Percentiles rank a stretch among this genome's conserved stretches.
Evolutionary conservation across 2,329 filamentous ascomycete species (phyloP).

Genomic region (Dendryphion nanum): DNA sequence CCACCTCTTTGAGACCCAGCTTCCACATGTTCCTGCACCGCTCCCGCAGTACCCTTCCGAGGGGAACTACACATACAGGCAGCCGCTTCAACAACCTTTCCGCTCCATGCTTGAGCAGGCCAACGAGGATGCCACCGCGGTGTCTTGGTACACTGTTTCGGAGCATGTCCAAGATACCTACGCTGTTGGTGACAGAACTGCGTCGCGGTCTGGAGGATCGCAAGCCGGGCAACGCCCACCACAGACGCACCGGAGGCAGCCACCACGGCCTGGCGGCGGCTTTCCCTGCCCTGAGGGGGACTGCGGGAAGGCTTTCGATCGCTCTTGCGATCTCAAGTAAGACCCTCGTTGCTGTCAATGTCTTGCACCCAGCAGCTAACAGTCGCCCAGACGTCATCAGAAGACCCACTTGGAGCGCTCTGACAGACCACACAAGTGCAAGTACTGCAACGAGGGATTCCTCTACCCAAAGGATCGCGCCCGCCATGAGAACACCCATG

Average conservation of each 20-base stretch:
- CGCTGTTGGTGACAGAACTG: slow-evolving; percentile 26
- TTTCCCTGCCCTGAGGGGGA: slow-evolving; percentile 20
- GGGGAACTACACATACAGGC: slow-evolving; percentile 4
- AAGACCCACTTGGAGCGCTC: slow-evolving; percentile 26
- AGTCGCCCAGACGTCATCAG: slow-evolving; percentile 27
- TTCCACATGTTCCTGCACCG: slow-evolving; percentile 6
- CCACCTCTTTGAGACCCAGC: slow-evolving; percentile 4
- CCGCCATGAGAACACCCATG: slow-evolving; percentile 30
- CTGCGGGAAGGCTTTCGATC: slow-evolving; percentile 29
- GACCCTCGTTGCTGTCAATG: slow-evolving; percentile 8
- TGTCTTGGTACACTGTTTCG: slow-evolving; percentile 25
- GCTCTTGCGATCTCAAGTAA: slow-evolving; percentile 37
- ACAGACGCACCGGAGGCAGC: slow-evolving; percentile 19
- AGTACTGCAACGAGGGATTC: slow-evolving; percentile 29
- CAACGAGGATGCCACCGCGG: slow-evolving; percentile 25
- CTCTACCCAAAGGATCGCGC: slow-evolving; percentile 35
- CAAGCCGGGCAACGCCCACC: slow-evolving; percentile 4
- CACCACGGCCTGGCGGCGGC: slow-evolving; percentile 22
- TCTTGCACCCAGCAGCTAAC: slow-evolving; percentile 12
- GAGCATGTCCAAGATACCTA: slow-evolving; percentile 29
- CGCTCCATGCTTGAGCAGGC: slow-evolving; percentile 10
- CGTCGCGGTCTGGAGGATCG: slow-evolving; percentile 2
- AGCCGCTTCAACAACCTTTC: slow-evolving; percentile 10
- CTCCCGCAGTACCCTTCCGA: neutral
- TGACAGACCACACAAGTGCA: slow-evolving; percentile 33